Base-by-base conservation (phyloP, 129 eudicot species). In the Erigeron canadensis region DNA sequence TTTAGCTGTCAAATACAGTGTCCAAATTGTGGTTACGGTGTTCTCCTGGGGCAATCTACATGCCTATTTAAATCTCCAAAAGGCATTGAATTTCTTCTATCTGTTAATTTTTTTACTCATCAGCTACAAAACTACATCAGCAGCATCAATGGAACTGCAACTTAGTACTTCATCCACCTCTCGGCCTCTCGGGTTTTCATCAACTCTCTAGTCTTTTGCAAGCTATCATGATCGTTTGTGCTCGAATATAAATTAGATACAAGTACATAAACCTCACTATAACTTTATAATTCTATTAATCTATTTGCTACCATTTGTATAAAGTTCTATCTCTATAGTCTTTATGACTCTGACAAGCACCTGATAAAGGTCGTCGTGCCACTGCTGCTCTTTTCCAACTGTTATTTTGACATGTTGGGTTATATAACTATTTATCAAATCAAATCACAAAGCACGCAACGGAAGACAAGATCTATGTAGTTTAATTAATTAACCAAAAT, bases 221-320 rank as follows among this genome's bases (percentile, higher is more conserved):
- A 70, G 9, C 72, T 60, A 21, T 84, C 82, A 21, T 73, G 59
- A 44, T 73, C 79, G 41, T 79, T 75, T 0, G 73, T 66, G 41
- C 75, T 69, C 16, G 86, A 80, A 51, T 84, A 87, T 8, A 82
- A 60, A 71, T 87, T 87, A 17, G 86, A 81, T 61, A 87, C 74
- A 37, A 87, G 70, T 56, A n/a, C 83, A 70, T 87, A 84, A 7
- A 83, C 95, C 15, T 89, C 95, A 41, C 95, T 85, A 54, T 88
- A 84, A 10, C 67, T 59, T 78, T 88, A 90, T 28, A 88, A 50
- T 64, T 71, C 68, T 71, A 82, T 76, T 21, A 88, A 39, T 70
- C 59, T 83, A 47, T 85, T 67, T 12, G 84, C 88, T 38, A 81
- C 88, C 12, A 65, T 73, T 57, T 81, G 77, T 5, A 86, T 88